Base-by-base conservation (phyloP, 257 asterid species). In the Solanum gandarillasii region DNA sequence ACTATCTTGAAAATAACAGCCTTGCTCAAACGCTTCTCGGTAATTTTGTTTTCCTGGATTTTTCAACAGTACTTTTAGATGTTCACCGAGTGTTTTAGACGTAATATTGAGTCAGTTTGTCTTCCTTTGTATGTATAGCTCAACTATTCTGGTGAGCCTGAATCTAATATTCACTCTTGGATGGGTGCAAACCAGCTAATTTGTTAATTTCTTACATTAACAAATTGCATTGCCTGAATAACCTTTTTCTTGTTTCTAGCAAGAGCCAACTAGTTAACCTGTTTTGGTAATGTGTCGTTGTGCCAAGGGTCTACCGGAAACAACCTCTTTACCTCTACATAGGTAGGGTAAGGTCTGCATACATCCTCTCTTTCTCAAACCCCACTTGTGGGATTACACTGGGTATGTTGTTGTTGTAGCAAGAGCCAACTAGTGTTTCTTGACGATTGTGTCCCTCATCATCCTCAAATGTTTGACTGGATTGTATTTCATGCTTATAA, bases 1-100 rank as follows among this genome's bases (percentile, higher is more conserved):
- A 95, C 92, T 94, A 95, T 92, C 98, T 97, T 3, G 98, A 94
- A 91, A 95, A 97, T 84, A 96, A 95, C 92, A 96, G 99, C 89
- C 97, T 97, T 27, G 96, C 98, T 35, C 93, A 81, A 86, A 93
- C 95, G 16, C 99, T 97, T 91, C 98, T 97, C 18, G 99, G 99
- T 96, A 97, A 73, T 46, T 46, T 3, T 73, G 5, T 73, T 32
- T 48, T 29, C 20, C 14, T 29, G 27, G 68, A 48, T 14, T 6
- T 46, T 46, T 81, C 29, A 81, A 23, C 84, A 14, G 5, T 71
- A 46, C 36, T 81, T 29, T 14, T 46, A 27, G 84, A 41, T 41
- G 84, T 43, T 43, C 71, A 29, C 75, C 0, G 29, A 72, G 65
- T 21, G 52, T 71, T 43, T 36, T 29, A 29, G 81, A 46, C 34